Evolutionary conservation across 176 grass and related monocot genomes (phyloP).

Genomic region (Cenchrus purpureus): DNA sequence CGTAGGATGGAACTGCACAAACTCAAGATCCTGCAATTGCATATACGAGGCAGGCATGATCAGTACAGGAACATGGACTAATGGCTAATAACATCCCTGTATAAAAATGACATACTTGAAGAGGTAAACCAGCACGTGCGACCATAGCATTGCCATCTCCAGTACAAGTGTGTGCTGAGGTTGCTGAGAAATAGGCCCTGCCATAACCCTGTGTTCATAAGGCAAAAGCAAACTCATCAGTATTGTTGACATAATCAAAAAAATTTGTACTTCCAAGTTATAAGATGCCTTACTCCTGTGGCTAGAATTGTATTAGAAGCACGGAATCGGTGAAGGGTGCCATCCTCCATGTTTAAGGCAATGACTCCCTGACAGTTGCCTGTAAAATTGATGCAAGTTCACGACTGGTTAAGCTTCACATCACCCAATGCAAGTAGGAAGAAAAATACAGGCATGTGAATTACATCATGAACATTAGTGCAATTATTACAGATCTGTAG

Average conservation of each 20-base stretch:
- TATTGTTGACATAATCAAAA: conserved; percentile 2
- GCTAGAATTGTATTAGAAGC: conserved; percentile 87
- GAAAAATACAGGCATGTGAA: conserved; percentile 20
- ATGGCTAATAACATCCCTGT: conserved; percentile 19
- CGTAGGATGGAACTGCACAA: conserved; percentile 93
- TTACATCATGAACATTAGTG: neutral
- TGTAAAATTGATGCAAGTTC: conserved; percentile 44
- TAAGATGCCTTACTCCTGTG: conserved; percentile 66
- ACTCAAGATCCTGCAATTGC: conserved; percentile 90
- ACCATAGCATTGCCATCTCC: conserved; percentile 99
- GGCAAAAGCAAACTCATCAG: neutral
- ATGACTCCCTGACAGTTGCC: conserved; percentile 83
- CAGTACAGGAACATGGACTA: conserved; percentile 21
- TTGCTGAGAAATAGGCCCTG: conserved; percentile 94
- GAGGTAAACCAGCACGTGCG: conserved; percentile 93
- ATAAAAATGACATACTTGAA: conserved; percentile 58
- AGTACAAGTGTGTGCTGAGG: conserved; percentile 98
- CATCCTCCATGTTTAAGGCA: conserved; percentile 99
- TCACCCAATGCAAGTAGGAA: conserved; percentile 1
- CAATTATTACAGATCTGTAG: conserved; percentile 32
- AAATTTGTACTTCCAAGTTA: conserved; percentile 16
- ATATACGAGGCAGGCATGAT: conserved; percentile 39
- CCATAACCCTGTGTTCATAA: conserved; percentile 70
- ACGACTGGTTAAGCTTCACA: conserved; percentile 15
- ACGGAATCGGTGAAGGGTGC: conserved; percentile 93